phyloP scores from a whole-genome alignment of 1,139 yeast genomes.

The Schizosaccharomyces versatilis region DNA sequence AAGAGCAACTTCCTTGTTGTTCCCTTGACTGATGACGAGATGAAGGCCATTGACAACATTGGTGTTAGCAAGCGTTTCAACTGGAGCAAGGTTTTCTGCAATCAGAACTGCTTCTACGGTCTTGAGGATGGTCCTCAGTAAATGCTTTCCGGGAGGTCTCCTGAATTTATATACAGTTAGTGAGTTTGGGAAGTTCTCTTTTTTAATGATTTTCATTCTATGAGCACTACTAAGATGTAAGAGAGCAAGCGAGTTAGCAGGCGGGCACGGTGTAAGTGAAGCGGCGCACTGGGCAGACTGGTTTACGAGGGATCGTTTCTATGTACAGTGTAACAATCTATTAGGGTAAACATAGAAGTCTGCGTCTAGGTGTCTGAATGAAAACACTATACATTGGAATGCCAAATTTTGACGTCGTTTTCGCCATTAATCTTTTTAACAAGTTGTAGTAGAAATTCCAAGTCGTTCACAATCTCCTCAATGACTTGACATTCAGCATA shows the following conservation, averaged over 20 bases:
- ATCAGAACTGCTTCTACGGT: neutral
- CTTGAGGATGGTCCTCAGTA: neutral
- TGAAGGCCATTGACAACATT: conserved; percentile 14
- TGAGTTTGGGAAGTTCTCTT: neutral
- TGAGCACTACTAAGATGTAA: too few species aligned
- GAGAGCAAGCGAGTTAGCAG: too few species aligned
- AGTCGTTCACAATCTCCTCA: conserved; percentile 1
- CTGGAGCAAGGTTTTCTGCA: neutral
- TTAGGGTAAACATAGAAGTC: too few species aligned
- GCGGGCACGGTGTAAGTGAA: too few species aligned
- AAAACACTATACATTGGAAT: neutral
- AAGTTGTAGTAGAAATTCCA: neutral
- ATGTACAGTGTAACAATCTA: too few species aligned
- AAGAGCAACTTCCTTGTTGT: conserved; percentile 28
- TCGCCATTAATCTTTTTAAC: neutral
- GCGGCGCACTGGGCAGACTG: too few species aligned
- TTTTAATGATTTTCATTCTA: neutral
- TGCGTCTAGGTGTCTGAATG: too few species aligned
- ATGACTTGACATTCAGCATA: conserved; percentile 1
- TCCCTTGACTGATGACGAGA: conserved; percentile 33
- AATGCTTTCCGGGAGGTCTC: neutral
- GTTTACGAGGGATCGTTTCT: too few species aligned
- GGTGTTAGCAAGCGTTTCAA: conserved; percentile 5
- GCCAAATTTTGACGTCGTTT: neutral
- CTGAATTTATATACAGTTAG: neutral